Base-by-base conservation (phyloP, 305 asterid species). In the Fraxinus platypoda region DNA sequence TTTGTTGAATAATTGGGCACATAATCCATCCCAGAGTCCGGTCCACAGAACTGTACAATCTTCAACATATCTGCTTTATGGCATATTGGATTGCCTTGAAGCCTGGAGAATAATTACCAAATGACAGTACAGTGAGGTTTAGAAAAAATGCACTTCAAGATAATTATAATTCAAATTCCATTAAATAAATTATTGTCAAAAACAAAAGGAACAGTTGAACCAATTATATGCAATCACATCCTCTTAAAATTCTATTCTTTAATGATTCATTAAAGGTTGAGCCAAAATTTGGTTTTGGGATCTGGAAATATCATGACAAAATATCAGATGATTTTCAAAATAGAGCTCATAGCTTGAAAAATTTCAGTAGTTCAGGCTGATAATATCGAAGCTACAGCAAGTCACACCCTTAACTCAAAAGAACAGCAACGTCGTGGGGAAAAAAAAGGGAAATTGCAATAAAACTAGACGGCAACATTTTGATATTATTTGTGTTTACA, bases 51-150 rank as follows among this genome's bases (percentile, higher is more conserved):
- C 83, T 66, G 78, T 77, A 25, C 80, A 76, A 87, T 75, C 82
- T 86, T 86, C 70, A 81, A 76, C 75, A 83, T 72, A 52, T 77
- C 82, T 85, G 83, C 68, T 81, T 49, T 81, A 76, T 71, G 54
- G 85, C 92, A 89, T 77, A 89, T 68, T 19, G 88, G 90, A 86
- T 89, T 89, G 43, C 88, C 88, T 71, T 62, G 86, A 70, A 89
- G 79, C 84, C 91, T 87, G 87, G 81, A 77, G 30, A 83, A 33
- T 26, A 81, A 74, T 75, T 57, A 78, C 72, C 77, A 54, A 77
- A 82, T 77, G 80, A 25, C 81, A 46, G 37, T 66, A 26, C 35
- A 84, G 83, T 23, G 46, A n/a, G 59, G 35, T 75, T 72, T 7
- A 54, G 76, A 37, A 76, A 41, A 43, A 4, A 8, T 8, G 28